phyloP scores from a whole-genome alignment of 352 stramenopile species.

The Globisporangium okanoganense region DNA sequence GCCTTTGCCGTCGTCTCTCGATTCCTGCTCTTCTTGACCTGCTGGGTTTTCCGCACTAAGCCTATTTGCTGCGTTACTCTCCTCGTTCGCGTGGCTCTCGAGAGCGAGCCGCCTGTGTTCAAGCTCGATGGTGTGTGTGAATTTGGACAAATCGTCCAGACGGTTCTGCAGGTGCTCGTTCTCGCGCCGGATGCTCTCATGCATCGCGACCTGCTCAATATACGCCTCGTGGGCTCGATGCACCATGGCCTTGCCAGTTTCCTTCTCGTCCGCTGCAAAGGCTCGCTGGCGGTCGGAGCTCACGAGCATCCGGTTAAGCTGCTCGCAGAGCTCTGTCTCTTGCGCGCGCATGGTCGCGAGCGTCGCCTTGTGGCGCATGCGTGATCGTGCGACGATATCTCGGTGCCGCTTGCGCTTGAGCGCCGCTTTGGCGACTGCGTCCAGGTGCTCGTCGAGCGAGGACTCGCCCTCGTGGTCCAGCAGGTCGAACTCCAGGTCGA shows the following conservation, averaged over 20 bases:
- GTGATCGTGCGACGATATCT: constrained; percentile 30
- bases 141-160: constrained; percentile 29
- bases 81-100: background rate
- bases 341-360: constrained; percentile 25
- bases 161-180: constrained; percentile 32
- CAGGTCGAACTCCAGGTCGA: background rate
- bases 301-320: constrained; percentile 26
- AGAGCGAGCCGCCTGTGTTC: constrained; percentile 4
- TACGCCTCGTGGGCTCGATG: constrained; percentile 21
- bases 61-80: background rate
- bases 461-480: background rate
- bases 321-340: constrained; percentile 18
- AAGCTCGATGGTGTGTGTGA: constrained; percentile 24
- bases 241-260: background rate
- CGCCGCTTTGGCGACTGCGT: constrained; percentile 23
- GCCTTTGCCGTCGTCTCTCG: constrained; percentile 7
- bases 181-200: constrained; percentile 32
- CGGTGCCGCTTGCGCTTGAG: constrained; percentile 27
- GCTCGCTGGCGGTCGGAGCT: constrained; percentile 6
- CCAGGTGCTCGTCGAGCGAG: constrained; percentile 5
- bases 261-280: background rate
- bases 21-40: background rate
- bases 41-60: background rate
- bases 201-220: constrained; percentile 22
- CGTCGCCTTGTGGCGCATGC: constrained; percentile 25